Base-by-base conservation (phyloP, 139 green algal species). In the Zygnema circumcarinatum region DNA sequence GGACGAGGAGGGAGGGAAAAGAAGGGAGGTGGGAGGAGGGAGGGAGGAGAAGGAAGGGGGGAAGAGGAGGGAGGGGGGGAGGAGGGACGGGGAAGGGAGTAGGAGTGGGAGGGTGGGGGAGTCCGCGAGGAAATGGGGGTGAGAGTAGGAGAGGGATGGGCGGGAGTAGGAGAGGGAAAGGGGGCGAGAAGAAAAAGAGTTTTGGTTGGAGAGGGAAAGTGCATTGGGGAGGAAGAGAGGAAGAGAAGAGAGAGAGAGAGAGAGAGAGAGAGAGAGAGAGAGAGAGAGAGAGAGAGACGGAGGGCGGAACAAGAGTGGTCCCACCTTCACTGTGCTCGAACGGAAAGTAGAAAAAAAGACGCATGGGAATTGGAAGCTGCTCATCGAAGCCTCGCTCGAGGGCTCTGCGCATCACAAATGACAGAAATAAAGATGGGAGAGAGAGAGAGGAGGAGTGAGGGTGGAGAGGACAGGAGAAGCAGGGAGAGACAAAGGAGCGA, bases 301-400 rank as follows among this genome's bases (percentile, higher is more conserved):
- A 67, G 32, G 3, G 7, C 11, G 3, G 3, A 53, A 83, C 2
- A 74, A 83, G 7, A 53, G 20, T n/a, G 32, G 2, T 35, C 31
- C 7, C 62, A 87, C 81, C 81, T 87, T 87, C 81, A 2, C 38
- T 39, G 29, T 87, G 81, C 62, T 87, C 81, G 2, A 87, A 83
- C 2, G 81, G 81, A 20, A 87, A 32, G 81, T 87, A 87, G 62
- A 87, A 87, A 72, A 87, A 87, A 7, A 42, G 33, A 29, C 62
- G 81, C 62, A 32, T 40, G 1, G 79, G 36, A 21, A 1, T 1
- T 0, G 22, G 25, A 38, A 87, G 21, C 62, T 87, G 29, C 7
- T 82, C n/a, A 3, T 83, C 56, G 62, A 87, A 87, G 32, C 81
- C 81, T 42, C 32, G 33, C 2, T 39, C 62, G 79, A 87, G 73